A percentile compares a stretch with the other conserved stretches of the same genome.
Conservation (phyloP, 2,329 filamentous ascomycete species). For the Sporothrix inflata region DNA sequence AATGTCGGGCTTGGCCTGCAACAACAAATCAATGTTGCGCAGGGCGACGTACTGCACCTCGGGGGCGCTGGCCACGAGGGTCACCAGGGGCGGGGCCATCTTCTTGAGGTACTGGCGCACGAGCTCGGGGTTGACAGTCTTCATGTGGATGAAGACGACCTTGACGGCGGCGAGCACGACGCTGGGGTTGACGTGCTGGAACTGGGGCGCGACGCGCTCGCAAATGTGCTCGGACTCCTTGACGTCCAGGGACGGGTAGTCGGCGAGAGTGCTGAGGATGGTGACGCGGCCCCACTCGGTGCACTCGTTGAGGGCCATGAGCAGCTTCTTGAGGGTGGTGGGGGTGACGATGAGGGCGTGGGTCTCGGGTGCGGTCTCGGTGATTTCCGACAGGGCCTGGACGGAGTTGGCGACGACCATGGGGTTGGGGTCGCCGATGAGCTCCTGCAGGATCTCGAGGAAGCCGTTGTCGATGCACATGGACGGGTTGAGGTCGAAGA, state of each 20-base stretch:
- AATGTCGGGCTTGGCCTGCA: constrained; percentile 96
- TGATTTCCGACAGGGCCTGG: constrained; percentile 88
- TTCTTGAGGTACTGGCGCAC: constrained; percentile 91
- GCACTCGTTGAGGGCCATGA: constrained; percentile 96
- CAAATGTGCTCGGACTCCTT: constrained; percentile 99
- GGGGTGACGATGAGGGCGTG: constrained; percentile 82
- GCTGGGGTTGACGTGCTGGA: constrained; percentile 97
- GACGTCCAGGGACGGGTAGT: constrained; percentile 82
- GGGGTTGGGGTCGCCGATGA: constrained; percentile 96
- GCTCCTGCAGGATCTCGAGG: constrained; percentile 86
- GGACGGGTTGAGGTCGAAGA: constrained; percentile 89
- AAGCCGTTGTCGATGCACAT: constrained; percentile 98
- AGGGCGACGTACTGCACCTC: constrained; percentile 98
- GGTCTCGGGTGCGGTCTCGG: constrained; percentile 87
- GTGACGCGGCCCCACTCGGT: constrained; percentile 98
- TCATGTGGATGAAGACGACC: constrained; percentile 97
- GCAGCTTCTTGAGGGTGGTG: constrained; percentile 85
- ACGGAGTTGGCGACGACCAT: constrained; percentile 99
- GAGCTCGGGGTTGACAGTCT: constrained; percentile 74
- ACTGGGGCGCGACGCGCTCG: constrained; percentile 92
- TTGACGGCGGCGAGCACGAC: constrained; percentile 98
- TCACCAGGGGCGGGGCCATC: constrained; percentile 96
- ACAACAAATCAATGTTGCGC: constrained; percentile 90
- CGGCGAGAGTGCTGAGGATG: constrained; percentile 84
- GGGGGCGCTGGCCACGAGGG: constrained; percentile 89